phyloP scores from a whole-genome alignment of 495 filamentous ascomycete genomes.

The Xylaria venustula region DNA sequence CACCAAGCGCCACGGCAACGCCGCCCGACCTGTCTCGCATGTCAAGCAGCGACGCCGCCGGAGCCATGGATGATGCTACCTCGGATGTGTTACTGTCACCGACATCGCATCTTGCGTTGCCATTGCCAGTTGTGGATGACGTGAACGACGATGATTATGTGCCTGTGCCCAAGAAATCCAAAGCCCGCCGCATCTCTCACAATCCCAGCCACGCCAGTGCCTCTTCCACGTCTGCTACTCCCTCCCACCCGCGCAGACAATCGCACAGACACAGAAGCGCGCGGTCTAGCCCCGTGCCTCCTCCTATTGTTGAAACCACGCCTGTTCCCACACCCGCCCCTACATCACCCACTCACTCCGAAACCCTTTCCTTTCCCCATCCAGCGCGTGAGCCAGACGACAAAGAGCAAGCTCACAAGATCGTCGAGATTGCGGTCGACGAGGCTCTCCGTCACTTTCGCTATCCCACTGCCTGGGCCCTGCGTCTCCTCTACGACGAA shows the following conservation, averaged over 20 bases:
- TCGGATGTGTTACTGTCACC: constrained; percentile 19
- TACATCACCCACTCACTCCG: constrained; percentile 13
- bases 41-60: background rate
- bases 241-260: constrained; percentile 19
- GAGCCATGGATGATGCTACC: background rate
- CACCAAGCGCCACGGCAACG: constrained; percentile 9
- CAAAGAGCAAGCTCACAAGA: constrained; percentile 34
- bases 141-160: constrained; percentile 24
- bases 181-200: constrained; percentile 16
- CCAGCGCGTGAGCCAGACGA: constrained; percentile 24
- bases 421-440: constrained; percentile 46
- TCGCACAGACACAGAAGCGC: constrained; percentile 24
- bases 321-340: constrained; percentile 8
- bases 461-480: constrained; percentile 55
- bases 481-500: constrained; percentile 54
- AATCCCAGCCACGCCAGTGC: background rate
- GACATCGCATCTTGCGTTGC: constrained; percentile 17
- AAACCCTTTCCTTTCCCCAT: constrained; percentile 10
- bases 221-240: constrained; percentile 6
- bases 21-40: constrained; percentile 8
- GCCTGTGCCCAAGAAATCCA: constrained; percentile 28
- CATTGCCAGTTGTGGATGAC: constrained; percentile 12
- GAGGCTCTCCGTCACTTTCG: constrained; percentile 47
- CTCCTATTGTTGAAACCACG: background rate
- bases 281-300: constrained; percentile 17